Base-by-base conservation (phyloP, 352 stramenopile genomes). In the Phytophthora vignae region DNA sequence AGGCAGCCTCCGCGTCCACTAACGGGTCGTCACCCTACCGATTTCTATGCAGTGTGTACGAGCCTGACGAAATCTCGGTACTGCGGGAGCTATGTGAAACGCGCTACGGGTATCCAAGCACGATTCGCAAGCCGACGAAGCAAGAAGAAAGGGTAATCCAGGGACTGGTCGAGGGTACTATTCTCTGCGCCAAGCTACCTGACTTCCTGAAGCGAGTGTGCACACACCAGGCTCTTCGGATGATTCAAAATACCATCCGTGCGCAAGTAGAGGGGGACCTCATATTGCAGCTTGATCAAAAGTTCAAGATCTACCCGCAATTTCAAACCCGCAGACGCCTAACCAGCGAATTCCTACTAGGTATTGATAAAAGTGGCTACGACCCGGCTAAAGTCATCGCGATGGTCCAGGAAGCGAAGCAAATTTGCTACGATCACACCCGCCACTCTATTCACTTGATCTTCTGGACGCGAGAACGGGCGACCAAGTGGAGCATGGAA, bases 251-350 rank as follows among this genome's bases (percentile, higher is more conserved):
- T n/a, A 60, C 60, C 8, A 61, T 60, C 2, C n/a, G 17, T 1
- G 25, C 61, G 11, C 61, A 68, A 52, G 61, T 68, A 7, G 61
- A 68, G 55, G 40, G 61, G 2, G 61, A 62, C 11, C 42, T 69
- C 1, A 49, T 69, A 3, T n/a, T 62, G 2, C 19, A 33, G 10
- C 38, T 69, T 11, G 7, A 11, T 14, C 22, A 22, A 1, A 3
- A 55, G 10, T 67, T 67, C 17, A 52, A 21, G n/a, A 27, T 67
- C 1, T 60, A 40, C 15, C 49, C 60, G 0, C 19, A 60, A 2
- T 67, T 67, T 44, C 60, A 67, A 12, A 40, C 53, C 4, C 52
- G 25, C 1, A 10, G 10, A 7, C 31, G 36, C 2, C 49, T 66
- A 17, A 63, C 42, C 0, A 36, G 50, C 22, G 56, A 63, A 40